Base-by-base conservation (phyloP, 2,329 filamentous ascomycete genomes). In the Phialophora macrospora region DNA sequence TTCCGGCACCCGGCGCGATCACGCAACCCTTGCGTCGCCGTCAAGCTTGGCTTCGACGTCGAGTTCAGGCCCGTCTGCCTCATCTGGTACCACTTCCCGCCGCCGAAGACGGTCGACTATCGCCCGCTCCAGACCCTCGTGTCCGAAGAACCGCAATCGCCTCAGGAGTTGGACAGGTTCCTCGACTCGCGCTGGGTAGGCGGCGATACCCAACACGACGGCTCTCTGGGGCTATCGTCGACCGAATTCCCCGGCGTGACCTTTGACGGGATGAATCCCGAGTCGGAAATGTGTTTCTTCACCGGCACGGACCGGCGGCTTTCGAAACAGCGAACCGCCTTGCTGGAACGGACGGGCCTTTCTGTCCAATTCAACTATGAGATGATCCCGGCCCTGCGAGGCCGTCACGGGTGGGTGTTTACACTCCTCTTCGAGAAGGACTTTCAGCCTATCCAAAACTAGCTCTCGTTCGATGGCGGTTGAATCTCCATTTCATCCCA, bases 401-500 rank as follows among this genome's bases (percentile, higher is more conserved):
- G 48, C 20, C 48, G 48, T 24, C 48, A 51, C 24, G 48, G 48
- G 24, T 51, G 48, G 48, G 48, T 51, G 48, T 51, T 51, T 17
- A 51, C 26, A 28, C 48, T 51, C 8, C 20, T 24, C 24, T 51
- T 51, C 14, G 20, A 22, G 20, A 51, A 51, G 24, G 48, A 51
- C 20, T 51, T 51, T 51, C 48, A 26, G 6, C 20, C 20, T 3
- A 26, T 28, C 14, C 24, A 26, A 26, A 51, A 51, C 17, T 44
- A 44, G 38, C 6, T n/a, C 20, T n/a, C 11, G 32, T 11, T 44
- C 17, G 38, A 44, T 17, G 6, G 17, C 17, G 14, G 7, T 44
- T n/a, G 84, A 68, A 88, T 81, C 22, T 83, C 81, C 71, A 88
- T 86, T 74, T 88, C 86, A 86, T 85, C 17, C 7, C 4, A n/a